phyloP scores from a whole-genome alignment of 1,284 basidiomycete species.

The Tilletia horrida region DNA sequence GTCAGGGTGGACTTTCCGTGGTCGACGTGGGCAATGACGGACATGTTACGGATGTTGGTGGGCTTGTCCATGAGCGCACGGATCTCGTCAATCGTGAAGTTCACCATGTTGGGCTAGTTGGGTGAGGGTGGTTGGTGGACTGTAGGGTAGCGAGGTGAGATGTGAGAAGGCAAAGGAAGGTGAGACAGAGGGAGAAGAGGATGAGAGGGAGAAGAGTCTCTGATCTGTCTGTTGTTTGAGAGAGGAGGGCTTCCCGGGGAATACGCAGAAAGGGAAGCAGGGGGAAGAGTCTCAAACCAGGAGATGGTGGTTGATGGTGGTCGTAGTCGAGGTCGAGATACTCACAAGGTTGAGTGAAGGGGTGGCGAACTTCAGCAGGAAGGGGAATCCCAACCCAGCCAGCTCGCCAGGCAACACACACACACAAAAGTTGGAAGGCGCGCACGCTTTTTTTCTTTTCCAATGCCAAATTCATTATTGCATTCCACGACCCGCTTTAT shows the following conservation, averaged over 20 bases:
- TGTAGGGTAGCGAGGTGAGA: background rate
- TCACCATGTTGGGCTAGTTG: slow-evolving; percentile 26
- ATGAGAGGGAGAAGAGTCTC: background rate
- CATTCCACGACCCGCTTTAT: too few species aligned
- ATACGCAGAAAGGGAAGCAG: background rate
- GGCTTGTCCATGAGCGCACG: slow-evolving; percentile 59
- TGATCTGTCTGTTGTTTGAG: background rate
- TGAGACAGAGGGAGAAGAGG: background rate
- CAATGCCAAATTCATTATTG: too few species aligned
- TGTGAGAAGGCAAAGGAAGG: background rate
- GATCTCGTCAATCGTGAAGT: slow-evolving; percentile 67
- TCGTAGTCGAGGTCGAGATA: background rate
- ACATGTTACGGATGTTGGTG: slow-evolving; percentile 92
- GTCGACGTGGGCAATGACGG: slow-evolving; percentile 70
- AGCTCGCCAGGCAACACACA: too few species aligned
- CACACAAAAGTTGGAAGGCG: too few species aligned
- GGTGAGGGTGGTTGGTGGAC: background rate
- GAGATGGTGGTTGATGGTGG: background rate
- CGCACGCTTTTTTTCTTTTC: too few species aligned
- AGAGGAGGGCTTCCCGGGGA: background rate
- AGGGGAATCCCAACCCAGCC: too few species aligned
- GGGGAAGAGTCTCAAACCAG: background rate
- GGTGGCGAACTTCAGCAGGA: background rate
- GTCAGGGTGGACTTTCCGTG: slow-evolving; percentile 99
- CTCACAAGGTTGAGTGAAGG: too few species aligned